These are phyloP conservation scores for Diaporthe australafricana DNA, from an alignment of 2,329 filamentous ascomycete species.

Conservation along the genomic window DNA sequence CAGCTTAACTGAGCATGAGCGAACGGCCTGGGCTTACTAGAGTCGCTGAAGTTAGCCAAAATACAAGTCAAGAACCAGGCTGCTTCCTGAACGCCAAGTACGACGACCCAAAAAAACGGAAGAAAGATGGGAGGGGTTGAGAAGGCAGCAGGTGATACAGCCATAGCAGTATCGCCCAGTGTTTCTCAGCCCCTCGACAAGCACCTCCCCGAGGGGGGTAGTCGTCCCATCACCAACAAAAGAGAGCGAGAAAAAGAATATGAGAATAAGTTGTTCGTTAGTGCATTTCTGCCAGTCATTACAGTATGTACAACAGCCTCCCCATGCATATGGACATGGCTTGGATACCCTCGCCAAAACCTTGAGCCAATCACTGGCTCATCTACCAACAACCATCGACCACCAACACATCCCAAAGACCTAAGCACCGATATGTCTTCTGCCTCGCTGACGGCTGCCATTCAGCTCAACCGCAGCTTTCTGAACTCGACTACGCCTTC, in stretches of 20 bases:
- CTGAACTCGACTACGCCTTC: neutral
- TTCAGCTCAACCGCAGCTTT: conserved; percentile 22
- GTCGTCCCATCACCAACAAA: neutral
- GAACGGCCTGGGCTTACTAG: neutral
- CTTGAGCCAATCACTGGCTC: neutral
- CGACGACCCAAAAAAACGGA: neutral
- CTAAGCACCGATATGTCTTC: conserved; percentile 21
- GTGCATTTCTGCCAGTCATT: conserved; percentile 11
- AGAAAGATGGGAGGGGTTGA: no score
- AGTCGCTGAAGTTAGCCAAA: neutral
- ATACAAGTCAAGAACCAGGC: neutral
- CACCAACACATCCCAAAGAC: neutral
- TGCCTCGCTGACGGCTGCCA: conserved; percentile 21
- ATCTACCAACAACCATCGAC: neutral
- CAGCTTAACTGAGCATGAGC: neutral
- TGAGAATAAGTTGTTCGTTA: conserved; percentile 11
- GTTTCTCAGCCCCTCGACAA: neutral
- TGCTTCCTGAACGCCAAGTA: neutral
- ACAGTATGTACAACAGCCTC: conserved; percentile 17
- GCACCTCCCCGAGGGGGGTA: no score
- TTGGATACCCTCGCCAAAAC: neutral
- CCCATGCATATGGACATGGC: conserved; percentile 10
- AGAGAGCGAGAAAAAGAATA: neutral
- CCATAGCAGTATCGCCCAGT: neutral
- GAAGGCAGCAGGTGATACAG: neutral